Evolutionary conservation across 768 basidiomycete species (phyloP).

Genomic region (Podaxis mareebaensis): DNA sequence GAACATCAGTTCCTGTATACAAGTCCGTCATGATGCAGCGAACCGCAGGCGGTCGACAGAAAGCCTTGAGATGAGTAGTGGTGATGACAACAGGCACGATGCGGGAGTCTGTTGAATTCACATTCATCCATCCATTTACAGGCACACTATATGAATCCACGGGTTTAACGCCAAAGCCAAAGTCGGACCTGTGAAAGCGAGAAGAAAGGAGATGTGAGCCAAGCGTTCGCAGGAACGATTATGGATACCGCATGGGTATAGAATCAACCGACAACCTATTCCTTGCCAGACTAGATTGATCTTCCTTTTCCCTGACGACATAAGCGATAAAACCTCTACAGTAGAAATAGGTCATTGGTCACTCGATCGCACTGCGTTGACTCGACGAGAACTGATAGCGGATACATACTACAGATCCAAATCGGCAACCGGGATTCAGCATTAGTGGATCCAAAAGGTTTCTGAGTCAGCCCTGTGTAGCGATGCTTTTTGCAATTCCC

Average conservation of each 20-base stretch:
- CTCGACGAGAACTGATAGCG: background rate
- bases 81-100: conserved; percentile 4
- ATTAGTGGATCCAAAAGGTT: background rate
- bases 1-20: conserved; percentile 22
- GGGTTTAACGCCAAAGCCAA: conserved; percentile 4
- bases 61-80: conserved; percentile 10
- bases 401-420: background rate
- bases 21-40: conserved; percentile 29
- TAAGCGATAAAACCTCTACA: background rate
- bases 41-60: conserved; percentile 1
- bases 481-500: background rate
- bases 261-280: background rate
- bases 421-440: background rate
- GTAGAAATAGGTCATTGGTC: too few species aligned
- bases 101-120: conserved; percentile 9
- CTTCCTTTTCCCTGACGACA: conserved; percentile 1
- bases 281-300: background rate
- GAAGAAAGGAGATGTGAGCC: conserved; percentile 1
- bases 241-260: background rate
- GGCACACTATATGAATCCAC: conserved; percentile 7
- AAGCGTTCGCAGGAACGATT: background rate
- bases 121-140: background rate
- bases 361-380: background rate
- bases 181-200: conserved; percentile 2
- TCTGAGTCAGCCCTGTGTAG: background rate